A percentile compares a stretch with the other conserved stretches of the same genome.
phyloP scores from a whole-genome alignment of 2,329 filamentous ascomycete species.

The Cordyceps pruinosa region DNA sequence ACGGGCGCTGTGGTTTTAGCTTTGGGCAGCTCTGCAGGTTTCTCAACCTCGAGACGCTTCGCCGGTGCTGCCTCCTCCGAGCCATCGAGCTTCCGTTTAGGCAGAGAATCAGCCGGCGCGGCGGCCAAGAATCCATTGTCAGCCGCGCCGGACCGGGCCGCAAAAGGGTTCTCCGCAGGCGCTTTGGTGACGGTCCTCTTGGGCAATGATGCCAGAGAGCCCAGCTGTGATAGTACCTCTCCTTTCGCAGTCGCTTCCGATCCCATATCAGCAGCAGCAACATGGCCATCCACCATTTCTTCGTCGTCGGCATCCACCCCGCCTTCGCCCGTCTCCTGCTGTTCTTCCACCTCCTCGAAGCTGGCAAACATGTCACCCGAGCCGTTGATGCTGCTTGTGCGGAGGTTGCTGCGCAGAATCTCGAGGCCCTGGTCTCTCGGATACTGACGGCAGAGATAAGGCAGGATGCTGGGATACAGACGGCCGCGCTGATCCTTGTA shows the following conservation, averaged over 20 bases:
- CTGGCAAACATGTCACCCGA: slow-evolving; percentile 23
- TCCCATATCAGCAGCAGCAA: neutral
- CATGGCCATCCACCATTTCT: slow-evolving; percentile 15
- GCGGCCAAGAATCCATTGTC: slow-evolving; percentile 12
- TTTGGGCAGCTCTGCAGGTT: slow-evolving; percentile 18
- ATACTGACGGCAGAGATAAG: slow-evolving; percentile 65
- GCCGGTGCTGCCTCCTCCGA: slow-evolving; percentile 25
- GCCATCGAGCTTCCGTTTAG: slow-evolving; percentile 36
- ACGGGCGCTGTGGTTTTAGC: slow-evolving; percentile 15
- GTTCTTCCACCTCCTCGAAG: slow-evolving; percentile 30
- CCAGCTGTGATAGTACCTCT: neutral
- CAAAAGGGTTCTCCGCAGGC: slow-evolving; percentile 29
- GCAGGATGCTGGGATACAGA: slow-evolving; percentile 67
- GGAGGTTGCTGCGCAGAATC: slow-evolving; percentile 56
- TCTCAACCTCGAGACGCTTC: slow-evolving; percentile 36
- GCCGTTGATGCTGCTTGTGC: slow-evolving; percentile 27
- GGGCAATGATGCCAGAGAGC: neutral
- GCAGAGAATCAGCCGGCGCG: slow-evolving; percentile 20
- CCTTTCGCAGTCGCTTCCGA: neutral
- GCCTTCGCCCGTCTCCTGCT: slow-evolving; percentile 31
- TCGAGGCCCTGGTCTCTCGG: slow-evolving; percentile 61
- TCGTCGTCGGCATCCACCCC: slow-evolving; percentile 28
- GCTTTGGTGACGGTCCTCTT: slow-evolving; percentile 1
- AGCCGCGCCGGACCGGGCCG: slow-evolving; percentile 19
- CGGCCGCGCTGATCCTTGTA: slow-evolving; percentile 56